Evolutionary conservation across 2,329 filamentous ascomycete genomes (phyloP), one percentile per base, ranked within the genome.

Genomic region (Graphiopsis chlorocephala): DNA sequence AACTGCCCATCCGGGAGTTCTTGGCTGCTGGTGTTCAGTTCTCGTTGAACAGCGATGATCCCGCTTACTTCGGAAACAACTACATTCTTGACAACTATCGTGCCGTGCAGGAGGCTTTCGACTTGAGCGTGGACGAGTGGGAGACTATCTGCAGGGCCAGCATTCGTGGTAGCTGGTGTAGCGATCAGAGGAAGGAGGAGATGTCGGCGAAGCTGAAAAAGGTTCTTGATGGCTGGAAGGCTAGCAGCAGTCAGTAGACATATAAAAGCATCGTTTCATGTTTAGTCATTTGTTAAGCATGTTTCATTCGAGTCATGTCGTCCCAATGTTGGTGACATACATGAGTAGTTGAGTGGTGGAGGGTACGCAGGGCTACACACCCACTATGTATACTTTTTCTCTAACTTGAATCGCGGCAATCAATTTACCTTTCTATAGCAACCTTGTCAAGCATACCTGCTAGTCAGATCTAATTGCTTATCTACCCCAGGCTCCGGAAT

Each of bases 21-120:
- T 76, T 92, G 23, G 84, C 90, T 47, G 79, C 79, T 6, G 86
- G 87, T 0, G 86, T 92, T 45, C 82, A 79, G 66, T 91, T 92
- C 75, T 89, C 86, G 64, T 85, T 92, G 74, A 92, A 92, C 76
- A 89, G 86, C 69, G 89, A 92, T 72, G 88, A 91, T 72, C 89
- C 89, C 65, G 88, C 88, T 12, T 91, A 91, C 73, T 93, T 93
- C 78, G 89, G 89, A 3, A 88, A 86, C 0, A 67, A 74, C 64
- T 92, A 92, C 75, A 85, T 93, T 61, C 78, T 90, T 60, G 88
- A 90, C 70, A 92, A 92, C 69, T 93, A 90, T 77, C 89, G 86
- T 70, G 88, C 88, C 1, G 88, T 93, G 31, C 90, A 93, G 75
- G 87, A 91, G 48, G 86, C 88, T 0, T 92, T 92, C 74, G 73